phyloP scores from a whole-genome alignment of 2,329 filamentous ascomycete species.

The Metarhizium robertsii region DNA sequence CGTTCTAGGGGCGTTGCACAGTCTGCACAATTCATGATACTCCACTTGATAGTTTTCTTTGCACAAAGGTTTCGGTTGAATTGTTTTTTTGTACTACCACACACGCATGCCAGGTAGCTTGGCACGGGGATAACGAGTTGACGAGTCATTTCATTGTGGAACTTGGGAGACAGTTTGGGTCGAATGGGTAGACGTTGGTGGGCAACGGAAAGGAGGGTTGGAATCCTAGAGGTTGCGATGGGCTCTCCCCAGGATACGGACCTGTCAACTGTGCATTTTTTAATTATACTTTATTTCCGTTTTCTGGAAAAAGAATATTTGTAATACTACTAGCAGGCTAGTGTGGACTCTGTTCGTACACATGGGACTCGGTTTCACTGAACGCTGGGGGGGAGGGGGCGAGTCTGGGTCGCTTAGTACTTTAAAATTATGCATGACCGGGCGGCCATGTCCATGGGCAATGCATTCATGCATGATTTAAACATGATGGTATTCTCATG shows the following conservation, averaged over 20 bases:
- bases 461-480: too few relatives aligned
- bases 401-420: too few relatives aligned
- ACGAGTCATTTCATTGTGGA: slow-evolving; percentile 3
- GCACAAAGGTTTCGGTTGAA: neutral
- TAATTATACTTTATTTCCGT: too few relatives aligned
- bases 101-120: neutral
- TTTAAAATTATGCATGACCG: too few relatives aligned
- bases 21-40: slow-evolving; percentile 2
- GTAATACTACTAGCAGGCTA: too few relatives aligned
- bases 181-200: neutral
- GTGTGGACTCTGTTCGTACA: too few relatives aligned
- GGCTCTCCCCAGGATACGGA: neutral
- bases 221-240: neutral
- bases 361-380: too few relatives aligned
- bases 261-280: too few relatives aligned
- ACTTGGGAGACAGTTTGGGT: neutral
- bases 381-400: too few relatives aligned
- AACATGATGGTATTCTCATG: too few relatives aligned
- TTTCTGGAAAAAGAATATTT: too few relatives aligned
- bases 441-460: too few relatives aligned
- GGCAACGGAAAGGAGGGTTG: neutral
- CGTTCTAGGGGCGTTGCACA: neutral
- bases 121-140: slow-evolving; percentile 1
- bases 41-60: slow-evolving; percentile 1
- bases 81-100: slow-evolving; percentile 3